These are phyloP conservation scores for Cryphonectria japonica DNA, from an alignment of 2,329 filamentous ascomycete genomes.

Conservation along the genomic window DNA sequence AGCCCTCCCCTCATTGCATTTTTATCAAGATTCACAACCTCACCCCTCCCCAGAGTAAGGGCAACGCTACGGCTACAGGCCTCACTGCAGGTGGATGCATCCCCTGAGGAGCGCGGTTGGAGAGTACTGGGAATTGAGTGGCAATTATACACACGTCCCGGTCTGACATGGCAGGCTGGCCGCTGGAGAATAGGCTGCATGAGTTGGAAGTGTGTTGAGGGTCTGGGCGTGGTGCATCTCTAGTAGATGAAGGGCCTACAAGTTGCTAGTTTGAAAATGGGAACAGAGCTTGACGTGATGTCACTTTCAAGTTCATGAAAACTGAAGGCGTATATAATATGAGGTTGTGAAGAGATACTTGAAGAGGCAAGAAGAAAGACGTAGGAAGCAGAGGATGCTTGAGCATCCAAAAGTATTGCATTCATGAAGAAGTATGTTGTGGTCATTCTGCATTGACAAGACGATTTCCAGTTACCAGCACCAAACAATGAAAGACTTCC, in stretches of 20 bases:
- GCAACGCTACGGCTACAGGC: not conserved
- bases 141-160: not conserved
- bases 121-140: not conserved
- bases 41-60: not conserved
- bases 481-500: constrained; percentile 3
- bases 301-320: not conserved
- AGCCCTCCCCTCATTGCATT: not conserved
- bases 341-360: not conserved
- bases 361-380: not conserved
- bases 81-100: not conserved
- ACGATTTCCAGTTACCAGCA: constrained; percentile 13
- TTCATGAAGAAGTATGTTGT: constrained; percentile 11
- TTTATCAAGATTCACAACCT: not conserved
- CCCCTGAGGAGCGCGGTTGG: not conserved
- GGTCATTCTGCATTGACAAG: constrained; percentile 17
- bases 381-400: not conserved
- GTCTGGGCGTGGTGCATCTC: not conserved
- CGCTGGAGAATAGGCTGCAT: not conserved
- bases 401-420: constrained; percentile 4
- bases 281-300: not conserved
- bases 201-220: not conserved
- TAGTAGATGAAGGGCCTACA: not conserved
- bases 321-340: not conserved
- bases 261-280: not conserved
- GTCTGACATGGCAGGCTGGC: not conserved